Base-by-base conservation (phyloP, 2,329 filamentous ascomycete species). In the Arachnomyces sp. region DNA sequence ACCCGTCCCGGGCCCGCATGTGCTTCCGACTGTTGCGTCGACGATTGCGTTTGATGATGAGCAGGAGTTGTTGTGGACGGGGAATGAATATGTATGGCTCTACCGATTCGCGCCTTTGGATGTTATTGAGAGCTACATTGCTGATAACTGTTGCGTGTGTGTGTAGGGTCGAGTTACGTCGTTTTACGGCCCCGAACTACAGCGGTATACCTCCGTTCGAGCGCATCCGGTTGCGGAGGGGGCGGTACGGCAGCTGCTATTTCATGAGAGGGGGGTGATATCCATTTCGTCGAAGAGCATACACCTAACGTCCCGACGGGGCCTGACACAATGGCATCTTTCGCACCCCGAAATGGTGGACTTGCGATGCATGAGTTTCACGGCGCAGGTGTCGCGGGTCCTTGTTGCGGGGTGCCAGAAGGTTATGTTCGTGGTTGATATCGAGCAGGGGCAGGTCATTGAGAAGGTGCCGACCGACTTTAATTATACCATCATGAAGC, bases 361-460 rank as follows among this genome's bases (percentile, higher is more conserved):
- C 56, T 68, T 98, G 48, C 79, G 80, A 52, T 96, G 92, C 63
- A 96, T 96, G 88, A 90, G 84, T 59, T 95, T 94, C 58, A 93
- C 87, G 1, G 88, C 85, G 18, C 88, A 88, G 56, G 83, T 83
- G 7, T 85, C 84, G 17, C 76, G 94, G 56, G 81, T 98, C 42
- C 69, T 98, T 14, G 84, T 90, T 28, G 92, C 88, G 34, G 92
- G 92, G 34, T 77, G 82, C 50, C 92, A 98, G 63, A 76, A 82
- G 40, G 76, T 75, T 36, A 94, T 98, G 84, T 84, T 94, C 58
- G 81, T 74, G 18, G 73, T 83, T 39, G 79, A 83, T 52, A 68
- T 82, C 34, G 77, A 81, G 37, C 87, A 85, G 63, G 84, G 84
- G 28, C 75, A 78, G 46, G 73, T 90, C 40, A 70, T 79, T 34